Base-by-base conservation (phyloP, 169 alveolate genomes). In the Theileria annulata region DNA sequence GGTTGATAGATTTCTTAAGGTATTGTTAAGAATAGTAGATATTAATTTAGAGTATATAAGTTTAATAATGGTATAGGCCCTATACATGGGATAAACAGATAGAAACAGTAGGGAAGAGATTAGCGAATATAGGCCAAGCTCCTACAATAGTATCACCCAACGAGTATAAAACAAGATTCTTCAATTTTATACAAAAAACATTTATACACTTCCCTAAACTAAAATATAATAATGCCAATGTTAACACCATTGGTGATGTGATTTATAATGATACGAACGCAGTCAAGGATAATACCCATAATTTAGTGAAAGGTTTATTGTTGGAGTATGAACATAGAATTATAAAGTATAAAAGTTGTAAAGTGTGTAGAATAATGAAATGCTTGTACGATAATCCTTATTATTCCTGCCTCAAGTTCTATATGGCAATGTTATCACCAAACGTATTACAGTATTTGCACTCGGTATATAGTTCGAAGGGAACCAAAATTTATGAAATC, bases 71-170 rank as follows among this genome's bases (percentile, higher is more conserved):
- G 51, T 70, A 70, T 49, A 72, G 89, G 37, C 90, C 90, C 0
- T 84, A 84, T 67, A 84, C 90, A 12, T 84, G 90, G 90, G 90
- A 84, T 77, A 84, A 84, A 62, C 90, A 84, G 79, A 77, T 84
- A 19, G 90, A 84, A 33, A 77, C 86, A 23, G 78, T 84, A 23
- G 90, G 90, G 5, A 84, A 84, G 83, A 78, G 78, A 74, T 27
- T 84, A 51, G 90, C 90, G 23, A 84, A 84, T 67, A 58, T 84
- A 25, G 87, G 86, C 30, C 83, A 84, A 77, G 77, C 23, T 23
- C 90, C 90, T 23, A 84, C 90, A 19, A 77, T 84, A 23, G 75
- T 84, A 23, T 84, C 90, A 23, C 90, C 90, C 12, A 51, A 54
- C 49, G 90, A 84, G 73, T 84, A 84, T 60, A 49, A 54, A 25